Evolutionary conservation across 1,284 basidiomycete species (phyloP).

Genomic region (Trichosporon sp.): DNA sequence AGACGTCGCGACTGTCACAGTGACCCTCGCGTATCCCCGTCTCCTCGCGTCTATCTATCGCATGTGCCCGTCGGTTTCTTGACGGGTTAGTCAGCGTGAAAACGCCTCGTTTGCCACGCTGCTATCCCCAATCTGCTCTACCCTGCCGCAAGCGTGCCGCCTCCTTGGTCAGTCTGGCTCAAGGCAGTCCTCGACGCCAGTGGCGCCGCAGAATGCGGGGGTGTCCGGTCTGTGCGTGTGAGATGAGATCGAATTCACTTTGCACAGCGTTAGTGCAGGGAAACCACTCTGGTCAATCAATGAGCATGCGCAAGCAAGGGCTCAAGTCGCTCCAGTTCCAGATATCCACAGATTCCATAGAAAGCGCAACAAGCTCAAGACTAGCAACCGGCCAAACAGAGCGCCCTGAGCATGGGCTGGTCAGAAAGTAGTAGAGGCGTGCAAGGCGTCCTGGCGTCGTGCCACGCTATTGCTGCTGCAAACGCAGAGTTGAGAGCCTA

Average conservation of each 20-base stretch:
- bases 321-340: too few relatives aligned
- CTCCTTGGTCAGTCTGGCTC: too few relatives aligned
- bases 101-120: slow-evolving; percentile 5
- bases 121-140: too few relatives aligned
- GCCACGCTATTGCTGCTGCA: background rate
- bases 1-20: too few relatives aligned
- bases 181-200: too few relatives aligned
- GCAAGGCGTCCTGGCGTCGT: too few relatives aligned
- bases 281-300: background rate
- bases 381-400: background rate
- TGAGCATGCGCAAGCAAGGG: too few relatives aligned
- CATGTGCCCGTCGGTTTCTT: background rate
- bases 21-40: background rate
- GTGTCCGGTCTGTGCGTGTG: slow-evolving; percentile 1
- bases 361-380: too few relatives aligned
- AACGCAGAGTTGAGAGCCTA: background rate
- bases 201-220: background rate
- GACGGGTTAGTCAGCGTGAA: background rate
- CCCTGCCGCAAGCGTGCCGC: background rate
- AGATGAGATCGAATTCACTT: background rate
- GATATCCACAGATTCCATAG: too few relatives aligned
- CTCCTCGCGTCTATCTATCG: background rate
- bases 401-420: slow-evolving; percentile 8
- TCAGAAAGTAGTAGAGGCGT: background rate
- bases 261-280: background rate